phyloP scores from a whole-genome alignment of 495 filamentous ascomycete genomes.

The Lasiosphaeris hirsuta region DNA sequence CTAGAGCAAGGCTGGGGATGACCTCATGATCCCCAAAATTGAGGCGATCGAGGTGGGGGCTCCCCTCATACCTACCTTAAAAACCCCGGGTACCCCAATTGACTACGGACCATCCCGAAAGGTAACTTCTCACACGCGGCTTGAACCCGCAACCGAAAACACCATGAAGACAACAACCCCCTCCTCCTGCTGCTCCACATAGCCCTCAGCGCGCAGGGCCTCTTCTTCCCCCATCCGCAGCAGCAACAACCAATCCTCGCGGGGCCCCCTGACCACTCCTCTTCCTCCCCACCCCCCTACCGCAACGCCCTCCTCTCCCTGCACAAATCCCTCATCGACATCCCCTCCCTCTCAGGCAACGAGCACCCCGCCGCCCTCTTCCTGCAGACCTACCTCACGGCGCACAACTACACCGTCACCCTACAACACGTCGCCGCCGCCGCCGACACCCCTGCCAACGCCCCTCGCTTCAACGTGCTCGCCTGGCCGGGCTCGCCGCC shows the following conservation, averaged over 20 bases:
- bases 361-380: constrained; percentile 68
- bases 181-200: constrained; percentile 14
- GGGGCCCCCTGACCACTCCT: neutral
- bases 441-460: constrained; percentile 43
- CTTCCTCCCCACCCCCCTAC: constrained; percentile 30
- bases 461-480: constrained; percentile 63
- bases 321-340: constrained; percentile 71
- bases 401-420: constrained; percentile 42
- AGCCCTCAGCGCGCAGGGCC: neutral
- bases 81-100: neutral
- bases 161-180: constrained; percentile 14
- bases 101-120: neutral
- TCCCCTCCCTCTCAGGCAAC: constrained; percentile 69
- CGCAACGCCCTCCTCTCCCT: constrained; percentile 61
- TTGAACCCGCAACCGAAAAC: neutral
- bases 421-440: constrained; percentile 63
- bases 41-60: neutral
- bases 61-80: neutral
- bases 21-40: neutral
- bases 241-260: neutral
- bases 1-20: neutral
- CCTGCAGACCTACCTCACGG: constrained; percentile 62
- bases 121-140: neutral
- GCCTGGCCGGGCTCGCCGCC: constrained; percentile 56
- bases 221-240: neutral